phyloP scores from a whole-genome alignment of 2,329 filamentous ascomycete species.

The Pseudocercospora musae region DNA sequence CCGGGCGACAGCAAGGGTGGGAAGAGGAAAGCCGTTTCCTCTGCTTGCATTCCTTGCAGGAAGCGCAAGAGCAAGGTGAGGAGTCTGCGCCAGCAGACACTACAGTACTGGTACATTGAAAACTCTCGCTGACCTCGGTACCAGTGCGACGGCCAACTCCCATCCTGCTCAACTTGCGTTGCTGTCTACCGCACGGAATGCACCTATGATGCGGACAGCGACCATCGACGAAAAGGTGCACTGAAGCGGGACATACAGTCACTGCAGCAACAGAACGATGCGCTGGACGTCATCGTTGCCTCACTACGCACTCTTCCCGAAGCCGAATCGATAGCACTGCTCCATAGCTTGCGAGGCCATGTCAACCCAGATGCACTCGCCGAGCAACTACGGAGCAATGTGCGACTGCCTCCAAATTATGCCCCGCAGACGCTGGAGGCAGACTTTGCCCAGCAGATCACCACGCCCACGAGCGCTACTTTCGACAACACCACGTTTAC shows the following conservation, averaged over 20 bases:
- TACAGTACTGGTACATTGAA: background rate
- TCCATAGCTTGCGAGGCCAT: constrained; percentile 44
- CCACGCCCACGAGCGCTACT: constrained; percentile 18
- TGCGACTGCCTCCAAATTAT: constrained; percentile 35
- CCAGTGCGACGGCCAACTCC: constrained; percentile 50
- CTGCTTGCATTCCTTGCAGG: constrained; percentile 49
- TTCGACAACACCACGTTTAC: constrained; percentile 10
- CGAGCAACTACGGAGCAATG: constrained; percentile 40
- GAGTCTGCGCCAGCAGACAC: background rate
- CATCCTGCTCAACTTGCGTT: constrained; percentile 50
- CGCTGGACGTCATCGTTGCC: constrained; percentile 42
- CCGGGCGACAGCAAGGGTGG: constrained; percentile 29
- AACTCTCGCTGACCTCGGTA: constrained; percentile 11
- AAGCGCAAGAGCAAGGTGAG: constrained; percentile 51
- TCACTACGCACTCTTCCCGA: constrained; percentile 46
- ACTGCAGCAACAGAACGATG: constrained; percentile 37
- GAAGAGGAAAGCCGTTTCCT: constrained; percentile 39
- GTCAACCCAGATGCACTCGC: constrained; percentile 41
- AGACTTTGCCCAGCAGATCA: constrained; percentile 32
- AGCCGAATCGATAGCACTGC: constrained; percentile 41
- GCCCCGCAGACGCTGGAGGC: constrained; percentile 34
- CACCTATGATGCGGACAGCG: constrained; percentile 49
- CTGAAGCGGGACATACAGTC: constrained; percentile 41
- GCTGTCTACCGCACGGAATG: constrained; percentile 52
- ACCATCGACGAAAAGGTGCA: constrained; percentile 45